Conservation (phyloP, 129 eudicot species). For the Oenanthe sinensis region DNA sequence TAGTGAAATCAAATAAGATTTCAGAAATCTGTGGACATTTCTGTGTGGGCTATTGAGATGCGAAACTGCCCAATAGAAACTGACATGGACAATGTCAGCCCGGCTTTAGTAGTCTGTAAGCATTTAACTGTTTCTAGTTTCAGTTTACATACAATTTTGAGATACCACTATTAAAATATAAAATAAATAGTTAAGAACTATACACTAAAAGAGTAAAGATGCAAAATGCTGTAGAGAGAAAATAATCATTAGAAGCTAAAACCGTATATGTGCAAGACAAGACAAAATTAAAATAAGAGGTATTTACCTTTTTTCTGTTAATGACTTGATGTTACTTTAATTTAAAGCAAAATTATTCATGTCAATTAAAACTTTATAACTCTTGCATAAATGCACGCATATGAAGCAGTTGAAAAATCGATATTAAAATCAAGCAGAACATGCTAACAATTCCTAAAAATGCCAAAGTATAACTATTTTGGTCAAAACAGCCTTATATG, state of each 20-base stretch:
- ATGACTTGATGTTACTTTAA: not conserved
- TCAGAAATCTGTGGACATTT: not conserved
- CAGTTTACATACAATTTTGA: not conserved
- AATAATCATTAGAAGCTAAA: not conserved
- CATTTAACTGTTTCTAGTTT: not conserved
- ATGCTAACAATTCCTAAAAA: not conserved
- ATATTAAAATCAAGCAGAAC: not conserved
- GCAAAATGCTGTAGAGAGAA: not conserved
- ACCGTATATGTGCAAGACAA: too few species aligned
- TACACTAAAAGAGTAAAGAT: not conserved
- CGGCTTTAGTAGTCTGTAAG: not conserved
- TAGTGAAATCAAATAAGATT: not conserved
- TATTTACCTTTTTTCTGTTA: too few species aligned
- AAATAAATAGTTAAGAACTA: not conserved
- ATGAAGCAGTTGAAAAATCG: not conserved
- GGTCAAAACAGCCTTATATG: not conserved
- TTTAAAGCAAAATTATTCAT: not conserved
- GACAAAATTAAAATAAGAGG: too few species aligned
- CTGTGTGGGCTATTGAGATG: not conserved
- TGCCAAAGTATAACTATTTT: not conserved
- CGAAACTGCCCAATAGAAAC: not conserved
- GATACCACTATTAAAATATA: not conserved
- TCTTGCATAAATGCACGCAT: not conserved
- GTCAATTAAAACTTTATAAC: not conserved
- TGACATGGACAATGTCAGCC: not conserved